These are phyloP conservation scores for Kodamaea leandrae DNA, from an alignment of 805 yeast genomes.

Conservation along the genomic window DNA sequence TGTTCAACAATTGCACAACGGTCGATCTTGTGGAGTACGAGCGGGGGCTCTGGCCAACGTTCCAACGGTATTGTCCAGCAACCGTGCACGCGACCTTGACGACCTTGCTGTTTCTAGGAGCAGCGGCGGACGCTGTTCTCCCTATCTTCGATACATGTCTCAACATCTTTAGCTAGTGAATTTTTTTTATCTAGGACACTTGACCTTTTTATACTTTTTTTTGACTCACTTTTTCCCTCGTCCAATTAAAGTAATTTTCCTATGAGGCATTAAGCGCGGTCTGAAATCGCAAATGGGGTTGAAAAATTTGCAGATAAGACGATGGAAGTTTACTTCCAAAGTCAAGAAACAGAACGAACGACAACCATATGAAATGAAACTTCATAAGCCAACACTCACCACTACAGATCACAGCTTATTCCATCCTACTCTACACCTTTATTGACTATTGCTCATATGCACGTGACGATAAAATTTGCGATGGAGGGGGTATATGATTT, in stretches of 20 bases:
- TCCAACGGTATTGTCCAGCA: slow-evolving; percentile 1
- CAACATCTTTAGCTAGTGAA: slow-evolving; percentile 17
- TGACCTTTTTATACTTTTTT: slow-evolving; percentile 6
- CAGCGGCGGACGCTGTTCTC: background rate
- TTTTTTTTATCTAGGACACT: slow-evolving; percentile 8
- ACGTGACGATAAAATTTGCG: no score
- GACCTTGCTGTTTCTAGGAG: slow-evolving; percentile 6
- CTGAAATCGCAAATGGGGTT: slow-evolving; percentile 33
- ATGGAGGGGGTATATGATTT: no score
- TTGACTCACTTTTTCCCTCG: slow-evolving; percentile 16
- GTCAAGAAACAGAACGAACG: background rate
- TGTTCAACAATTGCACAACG: slow-evolving; percentile 89
- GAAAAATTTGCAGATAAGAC: slow-evolving; percentile 6
- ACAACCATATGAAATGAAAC: no score
- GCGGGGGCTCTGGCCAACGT: slow-evolving; percentile 2
- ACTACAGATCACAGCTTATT: no score
- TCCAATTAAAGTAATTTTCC: slow-evolving; percentile 30
- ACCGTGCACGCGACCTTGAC: slow-evolving; percentile 4
- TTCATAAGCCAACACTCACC: no score
- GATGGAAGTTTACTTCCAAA: slow-evolving; percentile 2
- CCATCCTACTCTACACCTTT: no score
- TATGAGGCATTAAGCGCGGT: slow-evolving; percentile 39
- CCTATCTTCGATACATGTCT: slow-evolving; percentile 14
- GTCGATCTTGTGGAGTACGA: slow-evolving; percentile 79
- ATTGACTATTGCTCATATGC: no score